Evolutionary conservation across 345 rosid genomes (phyloP).

Genomic region (Noccaea bulbosa): DNA sequence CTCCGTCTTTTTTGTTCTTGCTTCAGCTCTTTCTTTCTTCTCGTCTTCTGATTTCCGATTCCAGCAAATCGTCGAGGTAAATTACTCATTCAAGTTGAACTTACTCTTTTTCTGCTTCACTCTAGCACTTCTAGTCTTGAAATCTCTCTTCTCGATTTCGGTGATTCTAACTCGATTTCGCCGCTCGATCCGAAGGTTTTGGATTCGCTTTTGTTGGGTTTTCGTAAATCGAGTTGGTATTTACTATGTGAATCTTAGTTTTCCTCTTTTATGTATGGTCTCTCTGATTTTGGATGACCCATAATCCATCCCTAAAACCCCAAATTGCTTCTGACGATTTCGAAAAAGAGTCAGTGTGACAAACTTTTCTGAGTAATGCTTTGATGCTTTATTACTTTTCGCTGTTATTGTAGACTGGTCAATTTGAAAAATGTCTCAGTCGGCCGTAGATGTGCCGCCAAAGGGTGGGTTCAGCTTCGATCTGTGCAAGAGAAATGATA

Average conservation of each 20-base stretch:
- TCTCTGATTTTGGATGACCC: not conserved
- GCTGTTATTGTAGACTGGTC: conserved; percentile 23
- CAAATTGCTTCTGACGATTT: not conserved
- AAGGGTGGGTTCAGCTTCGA: conserved; percentile 92
- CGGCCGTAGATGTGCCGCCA: conserved; percentile 57
- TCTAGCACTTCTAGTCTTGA: not conserved
- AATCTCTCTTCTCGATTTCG: conserved; percentile 14
- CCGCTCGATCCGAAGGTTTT: conserved; percentile 26
- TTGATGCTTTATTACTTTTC: not conserved
- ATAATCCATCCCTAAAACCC: not conserved
- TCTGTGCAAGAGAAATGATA: conserved; percentile 82
- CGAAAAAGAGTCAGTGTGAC: not conserved
- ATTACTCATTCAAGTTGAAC: not conserved
- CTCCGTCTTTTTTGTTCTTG: not conserved
- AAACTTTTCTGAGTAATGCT: conserved; percentile 9
- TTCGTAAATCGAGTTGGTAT: not conserved
- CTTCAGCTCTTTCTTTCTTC: conserved; percentile 14
- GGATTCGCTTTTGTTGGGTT: not conserved
- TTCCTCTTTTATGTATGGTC: not conserved
- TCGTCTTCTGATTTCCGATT: not conserved
- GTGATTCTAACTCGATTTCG: not conserved
- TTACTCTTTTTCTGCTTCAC: not conserved
- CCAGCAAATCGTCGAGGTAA: conserved; percentile 29
- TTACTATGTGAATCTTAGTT: not conserved
- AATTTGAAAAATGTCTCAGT: conserved; percentile 56